A percentile compares a stretch with the other conserved stretches of the same genome.
phyloP scores from a whole-genome alignment of 1,139 yeast genomes.

The Candida sojae region DNA sequence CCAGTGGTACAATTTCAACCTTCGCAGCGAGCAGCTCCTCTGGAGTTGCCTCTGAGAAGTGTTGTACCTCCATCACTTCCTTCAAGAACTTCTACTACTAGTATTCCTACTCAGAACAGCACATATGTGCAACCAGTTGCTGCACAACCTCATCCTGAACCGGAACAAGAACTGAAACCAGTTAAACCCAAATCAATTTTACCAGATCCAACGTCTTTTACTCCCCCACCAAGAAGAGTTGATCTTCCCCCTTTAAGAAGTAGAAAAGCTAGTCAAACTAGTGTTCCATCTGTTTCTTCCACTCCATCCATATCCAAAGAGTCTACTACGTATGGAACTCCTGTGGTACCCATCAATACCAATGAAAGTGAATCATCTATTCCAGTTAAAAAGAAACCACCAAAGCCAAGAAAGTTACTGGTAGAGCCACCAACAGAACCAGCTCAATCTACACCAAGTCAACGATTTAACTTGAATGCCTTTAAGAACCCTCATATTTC shows the following conservation, averaged over 20 bases:
- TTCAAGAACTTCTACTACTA: constrained; percentile 6
- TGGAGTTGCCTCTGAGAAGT: constrained; percentile 6
- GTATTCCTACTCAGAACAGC: background rate
- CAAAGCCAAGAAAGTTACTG: constrained; percentile 14
- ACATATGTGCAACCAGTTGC: constrained; percentile 1
- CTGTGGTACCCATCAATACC: constrained; percentile 7
- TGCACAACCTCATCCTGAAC: background rate
- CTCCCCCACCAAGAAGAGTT: constrained; percentile 39
- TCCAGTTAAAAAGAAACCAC: constrained; percentile 9
- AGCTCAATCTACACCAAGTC: background rate
- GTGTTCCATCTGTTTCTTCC: background rate
- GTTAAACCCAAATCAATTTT: constrained; percentile 23
- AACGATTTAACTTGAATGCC: constrained; percentile 5
- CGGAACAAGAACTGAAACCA: constrained; percentile 3
- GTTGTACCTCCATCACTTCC: constrained; percentile 6
- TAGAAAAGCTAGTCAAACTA: constrained; percentile 13
- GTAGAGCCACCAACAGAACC: background rate
- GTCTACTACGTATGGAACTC: constrained; percentile 18
- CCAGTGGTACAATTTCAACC: constrained; percentile 9
- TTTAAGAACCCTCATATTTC: constrained; percentile 18
- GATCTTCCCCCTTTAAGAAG: constrained; percentile 21
- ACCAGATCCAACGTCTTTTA: constrained; percentile 41
- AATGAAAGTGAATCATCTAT: background rate
- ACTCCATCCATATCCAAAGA: constrained; percentile 19
- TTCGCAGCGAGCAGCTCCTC: constrained; percentile 6